Evolutionary conservation across 1,284 basidiomycete species (phyloP), one percentile per base, ranked within the genome.

Genomic region (Ceratobasidium sp.): DNA sequence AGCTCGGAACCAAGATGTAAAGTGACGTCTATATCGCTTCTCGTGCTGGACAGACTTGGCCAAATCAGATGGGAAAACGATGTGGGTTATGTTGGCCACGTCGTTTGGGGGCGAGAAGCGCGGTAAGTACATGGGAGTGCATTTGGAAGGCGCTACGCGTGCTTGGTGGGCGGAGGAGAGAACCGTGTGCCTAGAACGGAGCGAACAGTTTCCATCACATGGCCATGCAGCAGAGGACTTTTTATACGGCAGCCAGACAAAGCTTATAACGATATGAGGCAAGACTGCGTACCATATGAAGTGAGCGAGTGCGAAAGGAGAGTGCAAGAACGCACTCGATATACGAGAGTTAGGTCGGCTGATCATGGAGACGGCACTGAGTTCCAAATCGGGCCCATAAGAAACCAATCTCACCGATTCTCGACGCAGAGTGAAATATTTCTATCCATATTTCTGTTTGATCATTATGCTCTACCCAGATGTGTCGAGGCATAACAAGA

Each of bases 1-100:
- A 90, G 0, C 88, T 88, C 55, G 93, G 86, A n/a, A 93, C 86
- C 36, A 90, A 84, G 64, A 88, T 82, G 32, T 90, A 86, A 16
- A 93, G 83, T 1, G 88, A 88, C 28, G 86, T 9, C 1, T 83
- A 81, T 0, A 89, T 85, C 6, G 89, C 87, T 1, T 84, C 79
- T 10, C 84, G 80, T 5, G 87, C 85, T 41, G n/a, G n/a, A n/a
- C n/a, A n/a, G n/a, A n/a, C n/a, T n/a, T n/a, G n/a, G n/a, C n/a
- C n/a, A n/a, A n/a, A n/a, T n/a, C n/a, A n/a, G n/a, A n/a, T n/a
- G n/a, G n/a, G n/a, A n/a, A n/a, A n/a, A n/a, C n/a, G n/a, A n/a
- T n/a, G n/a, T n/a, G n/a, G n/a, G n/a, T n/a, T n/a, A n/a, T 53
- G 16, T 32, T 28, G 2, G 87, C 88, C 28, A 86, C 88, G 23